phyloP scores from a whole-genome alignment of 2,329 filamentous ascomycete species.

The Epichloe typhina region DNA sequence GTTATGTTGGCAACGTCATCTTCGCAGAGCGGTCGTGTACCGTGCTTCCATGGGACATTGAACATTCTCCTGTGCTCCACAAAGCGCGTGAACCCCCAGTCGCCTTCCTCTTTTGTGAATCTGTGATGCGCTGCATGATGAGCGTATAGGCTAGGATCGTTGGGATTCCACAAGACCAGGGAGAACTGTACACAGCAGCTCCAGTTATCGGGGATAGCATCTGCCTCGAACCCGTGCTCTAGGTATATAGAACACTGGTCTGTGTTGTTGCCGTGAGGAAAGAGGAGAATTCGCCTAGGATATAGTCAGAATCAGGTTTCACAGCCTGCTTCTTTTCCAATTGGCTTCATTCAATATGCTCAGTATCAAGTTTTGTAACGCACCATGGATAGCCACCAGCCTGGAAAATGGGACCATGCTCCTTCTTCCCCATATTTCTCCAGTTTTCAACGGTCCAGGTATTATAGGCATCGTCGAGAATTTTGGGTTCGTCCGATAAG shows the following conservation, averaged over 20 bases:
- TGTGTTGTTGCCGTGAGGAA: conserved; percentile 88
- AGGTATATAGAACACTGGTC: conserved; percentile 92
- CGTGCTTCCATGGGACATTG: conserved; percentile 59
- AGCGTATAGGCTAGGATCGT: conserved; percentile 73
- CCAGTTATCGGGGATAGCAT: conserved; percentile 76
- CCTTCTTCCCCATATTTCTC: conserved; percentile 61
- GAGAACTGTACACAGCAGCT: conserved; percentile 94
- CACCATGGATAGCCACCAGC: conserved; percentile 82
- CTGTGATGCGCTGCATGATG: conserved; percentile 85
- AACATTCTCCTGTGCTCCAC: conserved; percentile 80
- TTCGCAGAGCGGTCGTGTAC: conserved; percentile 61
- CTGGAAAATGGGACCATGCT: conserved; percentile 79
- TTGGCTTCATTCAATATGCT: not conserved
- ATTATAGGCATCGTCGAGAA: conserved; percentile 58
- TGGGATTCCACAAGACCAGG: conserved; percentile 85
- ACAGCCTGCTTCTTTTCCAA: not conserved
- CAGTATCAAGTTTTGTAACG: conserved; percentile 15
- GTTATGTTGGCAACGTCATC: conserved; percentile 68
- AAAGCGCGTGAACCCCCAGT: conserved; percentile 98
- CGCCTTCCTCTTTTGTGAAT: conserved; percentile 90
- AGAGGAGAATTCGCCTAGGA: conserved; percentile 82
- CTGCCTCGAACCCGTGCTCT: conserved; percentile 77
- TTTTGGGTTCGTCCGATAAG: conserved; percentile 62
- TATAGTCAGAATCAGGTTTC: not conserved
- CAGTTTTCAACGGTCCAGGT: conserved; percentile 87